Evolutionary conservation across 2,329 filamentous ascomycete genomes (phyloP), one percentile per base, ranked within the genome.

Genomic region (Phoma sp.): DNA sequence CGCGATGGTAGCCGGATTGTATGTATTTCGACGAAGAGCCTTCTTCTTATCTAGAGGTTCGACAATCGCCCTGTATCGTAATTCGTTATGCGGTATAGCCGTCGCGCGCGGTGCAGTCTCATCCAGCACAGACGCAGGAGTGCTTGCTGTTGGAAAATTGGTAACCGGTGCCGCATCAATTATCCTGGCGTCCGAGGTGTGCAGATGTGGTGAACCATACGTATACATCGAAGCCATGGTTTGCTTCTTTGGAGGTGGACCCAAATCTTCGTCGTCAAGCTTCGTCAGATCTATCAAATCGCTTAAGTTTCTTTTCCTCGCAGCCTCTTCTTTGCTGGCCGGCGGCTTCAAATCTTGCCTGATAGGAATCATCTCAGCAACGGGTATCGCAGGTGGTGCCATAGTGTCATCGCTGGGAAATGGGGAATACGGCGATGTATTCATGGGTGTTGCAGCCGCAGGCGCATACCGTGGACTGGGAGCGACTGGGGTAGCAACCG

Each of bases 1-100:
- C 4, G 86, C 86, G 55, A 89, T 86, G 0, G 84, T 88, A 39
- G 80, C 78, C 1, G 82, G 79, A 63, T 88, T 80, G 64, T 89
- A 89, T 13, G 72, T 77, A 5, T 77, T 77, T 55, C 81, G 82
- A 24, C 77, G 73, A 4, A 78, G 69, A 7, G 79, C 79, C 33
- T 79, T 77, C 46, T 77, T 77, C 43, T 72, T 74, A 58, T 79
- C 76, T 13, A 86, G 64, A 0, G 75, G 74, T 57, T 80, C 75
- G 4, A 81, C 78, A 32, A 82, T 66, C 6, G 43, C 55, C 24
- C 45, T 36, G 40, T 65, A 50, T 22, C 67, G 60, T 27, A 69
- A 33, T 24, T 65, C 64, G 7, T 32, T 60, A 7, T 40, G 14
- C 30, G 59, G 55, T 27, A 60, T 30, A 6, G 56, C 44, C 4